Conservation (phyloP, 345 rosid genomes). For the Kandelia obovata region DNA sequence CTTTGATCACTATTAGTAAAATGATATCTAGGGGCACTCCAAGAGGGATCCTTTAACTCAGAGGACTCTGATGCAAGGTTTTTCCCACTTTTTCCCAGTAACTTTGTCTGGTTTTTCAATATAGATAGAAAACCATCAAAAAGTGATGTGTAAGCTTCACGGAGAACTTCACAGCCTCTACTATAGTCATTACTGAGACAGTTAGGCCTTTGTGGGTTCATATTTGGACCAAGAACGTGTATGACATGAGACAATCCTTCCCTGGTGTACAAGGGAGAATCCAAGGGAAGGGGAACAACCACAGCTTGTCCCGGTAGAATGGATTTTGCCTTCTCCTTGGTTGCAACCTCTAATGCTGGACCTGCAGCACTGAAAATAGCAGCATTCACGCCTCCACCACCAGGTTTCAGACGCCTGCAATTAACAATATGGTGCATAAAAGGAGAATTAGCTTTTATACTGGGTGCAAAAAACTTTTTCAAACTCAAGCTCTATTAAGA, state of each 20-base stretch:
- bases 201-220: conserved; percentile 86
- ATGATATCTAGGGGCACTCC: conserved; percentile 13
- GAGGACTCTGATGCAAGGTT: conserved; percentile 16
- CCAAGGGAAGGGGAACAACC: conserved; percentile 78
- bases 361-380: conserved; percentile 84
- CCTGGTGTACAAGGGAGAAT: conserved; percentile 56
- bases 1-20: conserved; percentile 29
- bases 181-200: conserved; percentile 60
- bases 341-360: conserved; percentile 55
- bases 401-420: conserved; percentile 85
- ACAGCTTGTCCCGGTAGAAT: conserved; percentile 71
- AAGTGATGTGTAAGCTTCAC: conserved; percentile 65
- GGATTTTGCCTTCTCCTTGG: conserved; percentile 53
- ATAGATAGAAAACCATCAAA: conserved; percentile 68
- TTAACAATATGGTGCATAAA: conserved; percentile 2
- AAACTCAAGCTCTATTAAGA: neutral
- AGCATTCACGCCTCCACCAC: conserved; percentile 95
- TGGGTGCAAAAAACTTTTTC: neutral
- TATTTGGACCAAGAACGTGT: conserved; percentile 97
- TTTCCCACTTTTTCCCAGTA: conserved; percentile 24
- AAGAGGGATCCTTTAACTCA: conserved; percentile 19
- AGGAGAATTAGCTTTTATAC: too few species aligned
- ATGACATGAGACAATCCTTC: conserved; percentile 86
- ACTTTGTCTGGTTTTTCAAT: conserved; percentile 35
- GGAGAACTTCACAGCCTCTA: conserved; percentile 71